phyloP scores from a whole-genome alignment of 1,139 yeast genomes.

The Yarrowia galli region DNA sequence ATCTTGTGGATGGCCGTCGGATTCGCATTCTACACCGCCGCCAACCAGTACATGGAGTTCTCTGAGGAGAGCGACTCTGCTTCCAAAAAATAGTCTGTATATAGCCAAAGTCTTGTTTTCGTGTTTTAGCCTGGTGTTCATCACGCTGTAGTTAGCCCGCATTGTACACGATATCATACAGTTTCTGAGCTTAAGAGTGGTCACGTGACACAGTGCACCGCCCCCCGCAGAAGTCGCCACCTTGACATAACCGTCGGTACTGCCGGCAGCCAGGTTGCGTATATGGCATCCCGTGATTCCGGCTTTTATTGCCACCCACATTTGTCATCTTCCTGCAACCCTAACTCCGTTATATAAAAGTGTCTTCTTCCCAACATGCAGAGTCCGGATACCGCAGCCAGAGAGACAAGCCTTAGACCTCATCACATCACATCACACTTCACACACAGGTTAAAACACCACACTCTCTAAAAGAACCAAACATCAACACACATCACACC shows the following conservation, averaged over 20 bases:
- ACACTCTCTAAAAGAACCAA: neutral
- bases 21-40: slow-evolving; percentile 38
- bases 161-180: neutral
- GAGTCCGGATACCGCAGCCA: slow-evolving; percentile 5
- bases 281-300: neutral
- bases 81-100: slow-evolving; percentile 28
- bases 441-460: neutral
- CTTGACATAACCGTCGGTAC: neutral
- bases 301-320: slow-evolving; percentile 25
- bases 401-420: slow-evolving; percentile 1
- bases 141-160: neutral
- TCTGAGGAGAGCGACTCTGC: slow-evolving; percentile 30
- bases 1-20: slow-evolving; percentile 37
- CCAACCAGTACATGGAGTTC: slow-evolving; percentile 38
- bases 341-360: slow-evolving; percentile 26
- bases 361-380: slow-evolving; percentile 25
- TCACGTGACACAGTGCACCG: slow-evolving; percentile 7
- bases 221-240: slow-evolving; percentile 17
- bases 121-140: neutral
- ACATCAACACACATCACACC: neutral
- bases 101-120: slow-evolving; percentile 7
- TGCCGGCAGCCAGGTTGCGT: neutral
- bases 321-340: slow-evolving; percentile 21
- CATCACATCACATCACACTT: neutral
- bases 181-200: neutral